A percentile compares a stretch with the other conserved stretches of the same genome.
These are phyloP conservation scores for Mortierella sp. DNA, from an alignment of 371 early-diverging fungal species.

Conservation along the genomic window DNA sequence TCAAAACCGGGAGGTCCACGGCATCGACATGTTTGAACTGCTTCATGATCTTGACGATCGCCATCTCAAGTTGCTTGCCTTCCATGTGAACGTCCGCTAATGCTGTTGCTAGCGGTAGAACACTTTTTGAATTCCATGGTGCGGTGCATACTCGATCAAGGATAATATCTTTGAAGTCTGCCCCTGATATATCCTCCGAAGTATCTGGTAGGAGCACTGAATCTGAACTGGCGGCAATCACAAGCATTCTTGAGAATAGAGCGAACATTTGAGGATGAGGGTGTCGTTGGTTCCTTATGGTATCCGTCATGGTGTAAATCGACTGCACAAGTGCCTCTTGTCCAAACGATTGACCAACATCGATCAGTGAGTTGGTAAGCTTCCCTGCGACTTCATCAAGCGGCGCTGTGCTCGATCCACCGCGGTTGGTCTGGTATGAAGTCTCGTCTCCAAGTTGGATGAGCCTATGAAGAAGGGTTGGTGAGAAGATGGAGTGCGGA, in stretches of 20 bases:
- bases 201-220: conserved; percentile 29
- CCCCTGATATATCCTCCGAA: conserved; percentile 44
- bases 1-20: conserved; percentile 65
- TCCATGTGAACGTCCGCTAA: conserved; percentile 64
- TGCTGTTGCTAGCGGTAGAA: conserved; percentile 58
- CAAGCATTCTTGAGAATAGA: conserved; percentile 59
- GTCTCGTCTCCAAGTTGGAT: conserved; percentile 32
- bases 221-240: conserved; percentile 50
- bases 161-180: conserved; percentile 45
- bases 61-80: conserved; percentile 53
- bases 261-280: conserved; percentile 55
- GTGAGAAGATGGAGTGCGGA: no score
- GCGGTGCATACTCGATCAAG: conserved; percentile 54
- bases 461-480: conserved; percentile 9
- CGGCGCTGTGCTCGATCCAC: conserved; percentile 19
- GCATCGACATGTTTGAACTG: conserved; percentile 62
- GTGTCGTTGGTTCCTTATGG: conserved; percentile 29
- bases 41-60: conserved; percentile 52
- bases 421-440: conserved; percentile 32
- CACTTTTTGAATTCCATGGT: conserved; percentile 57
- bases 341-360: conserved; percentile 34
- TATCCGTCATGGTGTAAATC: conserved; percentile 29
- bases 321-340: conserved; percentile 24
- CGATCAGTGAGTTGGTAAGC: conserved; percentile 38
- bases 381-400: conserved; percentile 55